Evolutionary conservation across 2,329 filamentous ascomycete genomes (phyloP).

Genomic region (Tolypocladium tundrense): DNA sequence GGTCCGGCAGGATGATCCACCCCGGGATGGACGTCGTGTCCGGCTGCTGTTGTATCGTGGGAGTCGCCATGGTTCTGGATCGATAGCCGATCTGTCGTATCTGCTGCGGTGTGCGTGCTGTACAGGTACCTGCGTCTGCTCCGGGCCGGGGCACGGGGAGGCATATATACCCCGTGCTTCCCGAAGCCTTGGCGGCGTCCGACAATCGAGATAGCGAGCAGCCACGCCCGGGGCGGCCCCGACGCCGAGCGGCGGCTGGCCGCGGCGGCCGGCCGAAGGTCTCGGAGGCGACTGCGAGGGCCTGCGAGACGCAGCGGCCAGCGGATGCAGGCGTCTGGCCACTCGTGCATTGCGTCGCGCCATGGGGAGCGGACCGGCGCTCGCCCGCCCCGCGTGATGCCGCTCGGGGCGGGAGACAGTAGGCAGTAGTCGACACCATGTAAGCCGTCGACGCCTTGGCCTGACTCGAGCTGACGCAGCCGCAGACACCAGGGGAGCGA

Average conservation of each 20-base stretch:
- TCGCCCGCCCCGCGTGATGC: too few relatives aligned
- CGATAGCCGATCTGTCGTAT: neutral
- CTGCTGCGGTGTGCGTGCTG: neutral
- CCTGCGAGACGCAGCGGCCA: neutral
- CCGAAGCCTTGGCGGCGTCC: neutral
- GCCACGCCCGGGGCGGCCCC: neutral
- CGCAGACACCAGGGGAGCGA: too few relatives aligned
- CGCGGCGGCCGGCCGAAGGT: neutral
- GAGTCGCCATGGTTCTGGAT: conserved; percentile 9
- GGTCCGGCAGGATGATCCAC: conserved; percentile 34
- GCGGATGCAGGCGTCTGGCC: neutral
- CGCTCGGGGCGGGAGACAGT: too few relatives aligned
- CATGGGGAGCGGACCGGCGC: neutral
- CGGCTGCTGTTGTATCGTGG: conserved; percentile 7
- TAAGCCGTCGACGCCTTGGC: too few relatives aligned
- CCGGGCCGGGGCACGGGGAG: neutral
- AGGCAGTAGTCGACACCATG: too few relatives aligned
- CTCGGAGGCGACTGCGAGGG: neutral
- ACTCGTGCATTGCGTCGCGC: neutral
- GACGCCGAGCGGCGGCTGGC: neutral
- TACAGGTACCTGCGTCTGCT: neutral
- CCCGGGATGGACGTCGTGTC: conserved; percentile 33
- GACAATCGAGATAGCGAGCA: neutral
- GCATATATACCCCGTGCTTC: neutral
- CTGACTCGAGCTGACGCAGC: too few relatives aligned